Evolutionary conservation across 768 basidiomycete genomes (phyloP).

Genomic region (Tricholoma sp.): DNA sequence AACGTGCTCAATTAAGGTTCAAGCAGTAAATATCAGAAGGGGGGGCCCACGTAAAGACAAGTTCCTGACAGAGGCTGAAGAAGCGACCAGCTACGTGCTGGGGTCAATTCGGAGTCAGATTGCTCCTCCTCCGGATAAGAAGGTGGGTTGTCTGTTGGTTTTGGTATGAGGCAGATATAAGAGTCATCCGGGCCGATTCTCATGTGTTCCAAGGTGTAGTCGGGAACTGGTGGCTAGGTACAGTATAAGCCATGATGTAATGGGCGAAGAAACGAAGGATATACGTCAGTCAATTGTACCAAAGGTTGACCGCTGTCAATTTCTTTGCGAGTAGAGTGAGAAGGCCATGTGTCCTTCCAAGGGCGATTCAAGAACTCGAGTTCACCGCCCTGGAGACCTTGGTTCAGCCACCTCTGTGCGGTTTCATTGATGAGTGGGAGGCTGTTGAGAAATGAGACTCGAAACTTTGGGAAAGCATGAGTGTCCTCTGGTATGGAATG

Average conservation of each 20-base stretch:
- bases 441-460: conserved; percentile 73
- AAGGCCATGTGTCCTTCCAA: conserved; percentile 38
- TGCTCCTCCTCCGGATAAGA: conserved; percentile 42
- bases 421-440: conserved; percentile 72
- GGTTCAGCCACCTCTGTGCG: conserved; percentile 66
- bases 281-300: conserved; percentile 33
- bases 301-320: conserved; percentile 46
- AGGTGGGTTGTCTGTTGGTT: conserved; percentile 43
- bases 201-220: conserved; percentile 66
- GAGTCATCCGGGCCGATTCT: conserved; percentile 63
- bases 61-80: conserved; percentile 73
- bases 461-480: conserved; percentile 78
- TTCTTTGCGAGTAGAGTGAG: conserved; percentile 42
- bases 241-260: conserved; percentile 2
- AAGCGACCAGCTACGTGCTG: conserved; percentile 77
- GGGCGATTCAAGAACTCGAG: conserved; percentile 71
- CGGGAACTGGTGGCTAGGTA: conserved; percentile 21
- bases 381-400: conserved; percentile 72
- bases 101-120: conserved; percentile 53
- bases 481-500: conserved; percentile 78
- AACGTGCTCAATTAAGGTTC: conserved; percentile 24
- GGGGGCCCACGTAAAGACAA: conserved; percentile 78
- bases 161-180: conserved; percentile 78
- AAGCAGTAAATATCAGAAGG: conserved; percentile 23
- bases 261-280: conserved; percentile 19